Evolutionary conservation across 768 basidiomycete genomes (phyloP), one percentile per base, ranked within the genome.

Genomic region (Leccinum aurantiacum): DNA sequence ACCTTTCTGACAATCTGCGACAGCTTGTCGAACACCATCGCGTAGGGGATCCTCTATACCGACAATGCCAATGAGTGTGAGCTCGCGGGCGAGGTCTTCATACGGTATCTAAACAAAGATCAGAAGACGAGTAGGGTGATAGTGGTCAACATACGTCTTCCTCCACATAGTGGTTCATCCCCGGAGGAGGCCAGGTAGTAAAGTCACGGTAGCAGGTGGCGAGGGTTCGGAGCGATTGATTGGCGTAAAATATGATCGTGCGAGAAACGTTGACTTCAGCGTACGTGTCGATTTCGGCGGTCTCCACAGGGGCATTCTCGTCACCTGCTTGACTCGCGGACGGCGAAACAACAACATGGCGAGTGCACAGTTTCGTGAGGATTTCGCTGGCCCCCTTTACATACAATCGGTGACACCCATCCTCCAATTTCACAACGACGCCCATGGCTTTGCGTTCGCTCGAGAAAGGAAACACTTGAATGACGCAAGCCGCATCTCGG

Each of bases 41-140:
- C 96, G 90, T 4, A 99, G 82, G 48, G 95, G 97, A 71, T 99
- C 97, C 70, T 99, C 95, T 68, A 99, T 98, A 67, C 95, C 97
- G 60, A 88, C 86, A 65, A 99, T 91, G 49, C 85, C 90, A 62
- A 98, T 88, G 35, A 98, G 84, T 0, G 89, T 95, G 60, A 98
- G 75, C 22, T 94, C 84, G 24, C 75, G 72, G 2, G 88, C 84
- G n/a, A 98, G 75, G 24, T 83, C 79, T 2, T 87, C 84, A 65
- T 85, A 95, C 17, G 84, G 79, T 41, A 91, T 82, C 88, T 90
- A 56, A 66, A 35, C 54, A 61, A 60, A 55, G 65, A 47, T 61
- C 60, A 60, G 66, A 50, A 60, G 25, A 27, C 6, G 38, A 49
- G 27, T 14, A 29, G 53, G 48, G 33, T 41, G 50, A 31, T 3